These are phyloP conservation scores for Kurtzmaniella natalensis DNA, from an alignment of 1,139 yeast genomes.

Conservation along the genomic window DNA sequence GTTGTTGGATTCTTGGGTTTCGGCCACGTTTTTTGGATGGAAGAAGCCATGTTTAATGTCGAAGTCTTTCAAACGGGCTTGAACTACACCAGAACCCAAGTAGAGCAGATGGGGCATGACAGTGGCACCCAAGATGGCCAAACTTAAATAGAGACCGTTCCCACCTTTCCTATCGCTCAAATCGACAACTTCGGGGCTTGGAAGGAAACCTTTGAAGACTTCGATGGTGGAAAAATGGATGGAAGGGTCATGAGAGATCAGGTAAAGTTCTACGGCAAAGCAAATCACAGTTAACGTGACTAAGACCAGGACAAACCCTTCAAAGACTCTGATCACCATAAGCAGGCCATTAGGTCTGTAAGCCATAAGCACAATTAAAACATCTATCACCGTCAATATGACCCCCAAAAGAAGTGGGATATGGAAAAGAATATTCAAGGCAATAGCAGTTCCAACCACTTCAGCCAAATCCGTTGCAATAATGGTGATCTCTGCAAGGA, in stretches of 20 bases:
- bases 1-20: conserved; percentile 1
- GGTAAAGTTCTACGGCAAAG: conserved; percentile 74
- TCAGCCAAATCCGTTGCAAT: conserved; percentile 93
- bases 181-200: conserved; percentile 62
- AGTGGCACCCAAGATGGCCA: conserved; percentile 94
- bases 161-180: conserved; percentile 57
- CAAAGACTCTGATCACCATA: conserved; percentile 74
- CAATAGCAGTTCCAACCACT: conserved; percentile 90
- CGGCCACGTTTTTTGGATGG: conserved; percentile 8
- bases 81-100: conserved; percentile 90
- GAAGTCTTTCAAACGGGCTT: conserved; percentile 78
- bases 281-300: conserved; percentile 84
- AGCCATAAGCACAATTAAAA: conserved; percentile 77
- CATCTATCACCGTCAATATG: conserved; percentile 77
- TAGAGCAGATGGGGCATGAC: conserved; percentile 97
- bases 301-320: conserved; percentile 68
- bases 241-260: conserved; percentile 51
- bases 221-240: conserved; percentile 49
- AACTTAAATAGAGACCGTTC: conserved; percentile 73
- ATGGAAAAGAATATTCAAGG: conserved; percentile 73
- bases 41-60: conserved; percentile 64
- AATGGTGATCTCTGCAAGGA: conserved; percentile 81
- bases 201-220: conserved; percentile 71
- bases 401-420: conserved; percentile 82
- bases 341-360: conserved; percentile 87